Evolutionary conservation across 2,329 filamentous ascomycete genomes (phyloP).

Genomic region (Ophiocordyceps camponoti-saundersi): DNA sequence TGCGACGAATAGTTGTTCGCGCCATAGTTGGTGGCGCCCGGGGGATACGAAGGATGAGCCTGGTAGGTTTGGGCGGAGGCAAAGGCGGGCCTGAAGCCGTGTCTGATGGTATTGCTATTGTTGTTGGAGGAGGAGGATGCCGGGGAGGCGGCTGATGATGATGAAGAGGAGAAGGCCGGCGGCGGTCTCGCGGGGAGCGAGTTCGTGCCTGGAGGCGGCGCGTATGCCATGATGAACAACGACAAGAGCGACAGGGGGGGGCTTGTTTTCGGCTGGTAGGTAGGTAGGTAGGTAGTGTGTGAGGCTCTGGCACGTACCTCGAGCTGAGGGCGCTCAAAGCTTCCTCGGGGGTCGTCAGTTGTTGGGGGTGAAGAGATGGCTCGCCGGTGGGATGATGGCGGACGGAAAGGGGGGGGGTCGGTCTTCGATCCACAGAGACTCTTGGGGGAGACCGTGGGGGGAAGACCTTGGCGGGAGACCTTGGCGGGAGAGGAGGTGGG

Average conservation of each 20-base stretch:
- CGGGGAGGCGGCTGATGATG: neutral
- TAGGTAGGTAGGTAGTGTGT: constrained; percentile 10
- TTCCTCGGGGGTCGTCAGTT: neutral
- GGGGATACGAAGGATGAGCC: constrained; percentile 10
- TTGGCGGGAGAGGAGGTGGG: no score
- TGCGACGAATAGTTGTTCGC: neutral
- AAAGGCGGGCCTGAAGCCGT: constrained; percentile 33
- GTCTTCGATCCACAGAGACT: no score
- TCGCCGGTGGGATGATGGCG: neutral
- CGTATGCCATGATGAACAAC: constrained; percentile 68
- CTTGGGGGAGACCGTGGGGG: no score
- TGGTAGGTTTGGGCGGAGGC: constrained; percentile 23
- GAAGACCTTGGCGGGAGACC: no score
- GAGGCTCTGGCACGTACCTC: constrained; percentile 28
- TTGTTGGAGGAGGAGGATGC: constrained; percentile 40
- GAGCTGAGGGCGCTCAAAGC: constrained; percentile 24
- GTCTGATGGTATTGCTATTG: neutral
- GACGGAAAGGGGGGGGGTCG: no score
- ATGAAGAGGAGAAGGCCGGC: neutral
- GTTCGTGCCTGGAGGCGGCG: constrained; percentile 58
- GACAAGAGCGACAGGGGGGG: constrained; percentile 3
- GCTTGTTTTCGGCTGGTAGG: constrained; percentile 4
- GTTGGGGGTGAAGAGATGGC: neutral
- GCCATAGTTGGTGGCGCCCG: constrained; percentile 8
- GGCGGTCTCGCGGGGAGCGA: constrained; percentile 47